Conservation (phyloP, 108 stramenopile genomes). For the Fistulifera solaris region DNA sequence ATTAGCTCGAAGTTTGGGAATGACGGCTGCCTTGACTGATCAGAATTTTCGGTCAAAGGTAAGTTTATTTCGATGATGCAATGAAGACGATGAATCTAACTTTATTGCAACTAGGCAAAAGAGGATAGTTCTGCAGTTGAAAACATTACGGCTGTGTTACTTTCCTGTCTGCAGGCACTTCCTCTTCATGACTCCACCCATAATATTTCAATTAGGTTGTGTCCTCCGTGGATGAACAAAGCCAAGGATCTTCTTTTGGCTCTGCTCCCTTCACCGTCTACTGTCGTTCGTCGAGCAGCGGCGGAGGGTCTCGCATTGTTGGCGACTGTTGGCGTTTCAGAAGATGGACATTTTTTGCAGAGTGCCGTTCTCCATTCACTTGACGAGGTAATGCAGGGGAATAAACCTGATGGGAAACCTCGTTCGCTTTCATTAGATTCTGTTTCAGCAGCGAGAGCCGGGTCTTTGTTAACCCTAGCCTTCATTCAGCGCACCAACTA, state of each 20-base stretch:
- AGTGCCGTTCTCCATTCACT: slow-evolving; percentile 69
- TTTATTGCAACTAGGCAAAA: slow-evolving; percentile 17
- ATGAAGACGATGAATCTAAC: neutral
- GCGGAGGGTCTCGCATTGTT: slow-evolving; percentile 70
- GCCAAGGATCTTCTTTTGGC: slow-evolving; percentile 58
- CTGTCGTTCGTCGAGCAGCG: slow-evolving; percentile 57
- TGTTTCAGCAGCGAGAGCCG: slow-evolving; percentile 49
- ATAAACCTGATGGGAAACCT: slow-evolving; percentile 27
- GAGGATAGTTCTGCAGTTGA: slow-evolving; percentile 48
- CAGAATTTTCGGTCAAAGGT: slow-evolving; percentile 31
- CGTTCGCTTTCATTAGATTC: slow-evolving; percentile 34
- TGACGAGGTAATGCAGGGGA: slow-evolving; percentile 69
- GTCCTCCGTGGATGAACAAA: slow-evolving; percentile 81
- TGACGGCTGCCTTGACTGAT: slow-evolving; percentile 35
- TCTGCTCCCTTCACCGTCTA: slow-evolving; percentile 51
- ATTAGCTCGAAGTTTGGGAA: slow-evolving; percentile 12
- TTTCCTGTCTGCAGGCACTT: slow-evolving; percentile 67
- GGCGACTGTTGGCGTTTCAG: slow-evolving; percentile 67
- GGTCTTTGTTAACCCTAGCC: slow-evolving; percentile 58
- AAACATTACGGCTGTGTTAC: slow-evolving; percentile 58
- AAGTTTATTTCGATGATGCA: no score
- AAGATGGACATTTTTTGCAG: slow-evolving; percentile 75
- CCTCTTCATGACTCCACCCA: slow-evolving; percentile 70
- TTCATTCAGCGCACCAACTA: slow-evolving; percentile 65
- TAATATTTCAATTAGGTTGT: slow-evolving; percentile 58